Percentiles rank a stretch among this genome's conserved stretches.
Evolutionary conservation across 129 eudicot genomes (phyloP).

Genomic region (Oenanthe sinensis): DNA sequence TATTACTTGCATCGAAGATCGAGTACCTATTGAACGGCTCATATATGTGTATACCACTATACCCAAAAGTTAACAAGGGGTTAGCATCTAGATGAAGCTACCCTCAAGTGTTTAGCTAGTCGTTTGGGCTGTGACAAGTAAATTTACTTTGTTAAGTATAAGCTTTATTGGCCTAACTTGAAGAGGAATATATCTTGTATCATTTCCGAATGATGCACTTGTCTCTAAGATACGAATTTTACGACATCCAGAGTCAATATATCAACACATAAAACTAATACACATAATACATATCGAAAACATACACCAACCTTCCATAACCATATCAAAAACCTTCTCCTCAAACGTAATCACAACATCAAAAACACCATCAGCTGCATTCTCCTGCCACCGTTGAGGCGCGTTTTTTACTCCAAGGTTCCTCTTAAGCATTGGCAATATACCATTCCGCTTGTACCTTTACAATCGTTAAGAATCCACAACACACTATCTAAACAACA

Average conservation of each 20-base stretch:
- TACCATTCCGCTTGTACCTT: conserved; percentile 83
- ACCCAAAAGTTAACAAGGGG: background rate
- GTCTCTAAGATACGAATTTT: background rate
- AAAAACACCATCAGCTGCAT: conserved; percentile 69
- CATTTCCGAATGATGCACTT: background rate
- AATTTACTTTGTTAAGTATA: background rate
- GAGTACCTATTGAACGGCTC: background rate
- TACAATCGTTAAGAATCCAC: conserved; percentile 18
- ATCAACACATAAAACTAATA: background rate
- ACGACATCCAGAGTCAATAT: background rate
- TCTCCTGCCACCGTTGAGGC: conserved; percentile 89
- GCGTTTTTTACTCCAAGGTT: conserved; percentile 58
- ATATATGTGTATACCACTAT: background rate
- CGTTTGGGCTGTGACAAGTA: background rate
- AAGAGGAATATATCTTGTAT: background rate
- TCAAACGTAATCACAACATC: conserved; percentile 88
- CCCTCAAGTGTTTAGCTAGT: background rate
- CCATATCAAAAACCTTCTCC: conserved; percentile 86
- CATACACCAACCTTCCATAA: conserved; percentile 58
- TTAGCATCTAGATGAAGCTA: background rate
- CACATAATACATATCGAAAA: background rate
- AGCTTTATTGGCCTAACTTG: background rate
- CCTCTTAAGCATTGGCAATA: conserved; percentile 85
- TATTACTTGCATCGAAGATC: background rate
- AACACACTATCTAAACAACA: background rate